phyloP scores from a whole-genome alignment of 352 stramenopile genomes.

The Globisporangium nodosum region DNA sequence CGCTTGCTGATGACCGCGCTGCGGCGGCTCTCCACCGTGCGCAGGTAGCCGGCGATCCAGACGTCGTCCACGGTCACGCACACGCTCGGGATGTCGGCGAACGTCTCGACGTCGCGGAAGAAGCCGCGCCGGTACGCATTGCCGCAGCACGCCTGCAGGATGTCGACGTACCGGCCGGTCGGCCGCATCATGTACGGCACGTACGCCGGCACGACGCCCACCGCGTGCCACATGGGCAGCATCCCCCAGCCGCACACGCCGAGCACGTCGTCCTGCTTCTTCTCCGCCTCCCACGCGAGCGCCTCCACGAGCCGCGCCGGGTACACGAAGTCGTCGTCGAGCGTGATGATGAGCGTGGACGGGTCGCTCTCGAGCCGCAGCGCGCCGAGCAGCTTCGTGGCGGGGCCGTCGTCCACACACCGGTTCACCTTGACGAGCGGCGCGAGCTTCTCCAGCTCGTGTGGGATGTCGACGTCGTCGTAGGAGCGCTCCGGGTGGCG shows the following conservation, averaged over 20 bases:
- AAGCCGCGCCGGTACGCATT: conserved; percentile 75
- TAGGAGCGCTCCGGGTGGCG: conserved; percentile 68
- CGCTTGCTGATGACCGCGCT: conserved; percentile 77
- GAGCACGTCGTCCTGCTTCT: conserved; percentile 50
- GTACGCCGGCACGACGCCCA: conserved; percentile 75
- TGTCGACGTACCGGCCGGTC: conserved; percentile 65
- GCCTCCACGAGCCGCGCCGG: conserved; percentile 52
- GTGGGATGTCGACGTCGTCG: conserved; percentile 57
- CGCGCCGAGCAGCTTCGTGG: conserved; percentile 69
- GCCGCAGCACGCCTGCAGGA: conserved; percentile 62
- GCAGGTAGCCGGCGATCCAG: conserved; percentile 76
- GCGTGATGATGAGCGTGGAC: conserved; percentile 68
- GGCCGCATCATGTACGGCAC: conserved; percentile 82
- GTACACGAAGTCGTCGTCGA: conserved; percentile 84
- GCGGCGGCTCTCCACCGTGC: conserved; percentile 47
- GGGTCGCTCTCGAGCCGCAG: conserved; percentile 52
- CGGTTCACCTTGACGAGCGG: conserved; percentile 62
- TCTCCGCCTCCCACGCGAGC: conserved; percentile 59
- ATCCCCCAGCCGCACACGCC: conserved; percentile 80
- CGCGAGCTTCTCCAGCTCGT: conserved; percentile 31
- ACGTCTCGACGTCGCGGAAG: conserved; percentile 60
- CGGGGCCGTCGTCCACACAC: conserved; percentile 75
- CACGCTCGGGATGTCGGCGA: conserved; percentile 56
- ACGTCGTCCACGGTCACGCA: conserved; percentile 82
- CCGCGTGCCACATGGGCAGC: conserved; percentile 62